Evolutionary conservation across 73 alveolate genomes (phyloP), one percentile per base, ranked within the genome.

Genomic region (Paramecium bursaria): DNA sequence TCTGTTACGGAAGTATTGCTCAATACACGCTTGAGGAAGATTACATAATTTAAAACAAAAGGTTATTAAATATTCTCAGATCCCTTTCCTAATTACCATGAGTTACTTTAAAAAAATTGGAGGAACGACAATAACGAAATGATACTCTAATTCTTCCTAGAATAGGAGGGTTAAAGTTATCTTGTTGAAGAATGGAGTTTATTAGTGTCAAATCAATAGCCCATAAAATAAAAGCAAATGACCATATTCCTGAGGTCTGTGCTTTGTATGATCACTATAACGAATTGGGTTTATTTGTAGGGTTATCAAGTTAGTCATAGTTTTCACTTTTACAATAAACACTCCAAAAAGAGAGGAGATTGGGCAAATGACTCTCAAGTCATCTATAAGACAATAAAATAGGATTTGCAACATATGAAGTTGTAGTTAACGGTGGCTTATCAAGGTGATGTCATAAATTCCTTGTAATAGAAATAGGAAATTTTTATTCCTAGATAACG

Each of bases 131-230:
- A 23, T 19, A 57, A 57, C 33, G 76, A 57, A 57, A 57, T 57
- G 76, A 57, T 57, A 30, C 51, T 57, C 7, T 29, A 57, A 57
- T 57, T 57, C 33, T 57, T 57, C 15, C 26, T 57, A n/a, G 76
- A 57, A 57, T 23, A 57, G 17, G 76, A 26, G 13, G 76, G 76
- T 13, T 30, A 57, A 27, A 30, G 51, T 27, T 57, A 10, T 29
- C 33, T 57, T 5, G 76, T 57, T 57, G 76, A 57, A n/a, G 76
- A 26, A 57, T 57, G 76, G 76, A 23, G 76, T 29, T 17, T 57
- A n/a, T 10, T 30, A 57, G 17, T 57, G 25, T 22, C 33, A 50
- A 50, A 2, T 13, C 29, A 50, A 48, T 25, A 57, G 27, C 6
- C 50, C 17, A 23, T 30, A 57, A 5, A 27, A 7, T 10, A 30